Conservation (phyloP, 306 rosid genomes). For the Begonia loranthoides region DNA sequence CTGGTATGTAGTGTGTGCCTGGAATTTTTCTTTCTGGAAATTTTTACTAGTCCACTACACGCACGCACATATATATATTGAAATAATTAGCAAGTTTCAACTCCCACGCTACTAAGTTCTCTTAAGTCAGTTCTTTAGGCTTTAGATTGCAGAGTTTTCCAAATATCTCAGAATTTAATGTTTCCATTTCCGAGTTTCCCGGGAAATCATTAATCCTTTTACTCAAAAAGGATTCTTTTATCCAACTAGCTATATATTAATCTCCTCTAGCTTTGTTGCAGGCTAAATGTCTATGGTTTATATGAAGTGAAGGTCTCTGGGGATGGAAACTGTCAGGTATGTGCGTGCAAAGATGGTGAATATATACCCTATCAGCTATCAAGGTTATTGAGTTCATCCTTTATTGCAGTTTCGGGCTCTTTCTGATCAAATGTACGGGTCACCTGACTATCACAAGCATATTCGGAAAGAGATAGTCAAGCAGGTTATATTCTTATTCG, state of each 20-base stretch:
- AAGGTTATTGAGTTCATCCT: conserved; percentile 11
- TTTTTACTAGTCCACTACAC: no score
- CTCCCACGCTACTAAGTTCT: no score
- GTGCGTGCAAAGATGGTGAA: conserved; percentile 4
- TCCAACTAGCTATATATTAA: conserved; percentile 1
- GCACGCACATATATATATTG: no score
- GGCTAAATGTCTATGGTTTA: conserved; percentile 60
- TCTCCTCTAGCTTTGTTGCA: conserved; percentile 17
- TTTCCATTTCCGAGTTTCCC: no score
- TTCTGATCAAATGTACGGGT: conserved; percentile 68
- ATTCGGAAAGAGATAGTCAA: conserved; percentile 64
- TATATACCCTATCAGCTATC: conserved; percentile 1
- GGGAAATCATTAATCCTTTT: background rate
- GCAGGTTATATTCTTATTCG: conserved; percentile 27
- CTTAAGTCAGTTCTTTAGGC: no score
- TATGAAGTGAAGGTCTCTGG: conserved; percentile 83
- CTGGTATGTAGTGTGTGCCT: no score
- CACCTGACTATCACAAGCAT: conserved; percentile 77
- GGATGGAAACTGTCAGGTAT: conserved; percentile 93
- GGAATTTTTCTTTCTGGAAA: no score
- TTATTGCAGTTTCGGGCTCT: conserved; percentile 69
- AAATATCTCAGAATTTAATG: no score
- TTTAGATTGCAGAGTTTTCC: no score
- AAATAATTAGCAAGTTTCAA: no score
- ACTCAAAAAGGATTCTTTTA: conserved; percentile 2